Base-by-base conservation (phyloP, 2,329 filamentous ascomycete species). In the Zymoseptoria ardabiliae region DNA sequence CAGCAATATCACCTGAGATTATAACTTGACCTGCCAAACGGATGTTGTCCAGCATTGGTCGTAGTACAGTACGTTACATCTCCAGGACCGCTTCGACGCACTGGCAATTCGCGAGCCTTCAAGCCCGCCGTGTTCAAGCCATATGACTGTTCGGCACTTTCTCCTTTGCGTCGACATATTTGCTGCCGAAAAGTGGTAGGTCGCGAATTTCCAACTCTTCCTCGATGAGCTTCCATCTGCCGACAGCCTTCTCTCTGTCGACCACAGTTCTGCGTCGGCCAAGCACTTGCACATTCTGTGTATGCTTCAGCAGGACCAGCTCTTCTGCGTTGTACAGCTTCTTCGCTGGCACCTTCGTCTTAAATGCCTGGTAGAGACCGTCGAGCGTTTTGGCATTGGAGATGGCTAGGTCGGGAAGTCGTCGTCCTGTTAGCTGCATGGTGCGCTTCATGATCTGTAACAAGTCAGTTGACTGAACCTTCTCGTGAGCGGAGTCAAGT, bases 161-260 rank as follows among this genome's bases (percentile, higher is more conserved):
- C 35, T 62, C 60, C 45, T 60, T 62, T 6, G 50, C 60, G 17
- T 59, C 50, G 13, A 21, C 41, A 49, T 52, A 60, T 41, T 54
- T 62, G 52, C 54, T 62, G 23, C 63, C 61, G 35, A 62, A 60
- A 17, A 84, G 75, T 7, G 86, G 84, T 65, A 92, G 72, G 17
- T 81, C 82, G 58, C 86, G 79, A 71, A 82, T 80, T 69, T 75
- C 75, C 63, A 93, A 77, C 74, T 90, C 87, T 69, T 85, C 78
- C 72, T 89, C 82, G 69, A 93, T 90, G 54, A 91, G 74, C 83
- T 94, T 94, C 84, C 87, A 89, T 68, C 89, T 80, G 25, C 91
- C 91, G 50, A 89, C 72, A 54, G 83, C 80, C 67, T 82, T 84
- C 74, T 93, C 89, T 72, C 84, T 85, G 72, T 93, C 83, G 35